Base-by-base conservation (phyloP, 441 rosid species). In the Populus hybrid region DNA sequence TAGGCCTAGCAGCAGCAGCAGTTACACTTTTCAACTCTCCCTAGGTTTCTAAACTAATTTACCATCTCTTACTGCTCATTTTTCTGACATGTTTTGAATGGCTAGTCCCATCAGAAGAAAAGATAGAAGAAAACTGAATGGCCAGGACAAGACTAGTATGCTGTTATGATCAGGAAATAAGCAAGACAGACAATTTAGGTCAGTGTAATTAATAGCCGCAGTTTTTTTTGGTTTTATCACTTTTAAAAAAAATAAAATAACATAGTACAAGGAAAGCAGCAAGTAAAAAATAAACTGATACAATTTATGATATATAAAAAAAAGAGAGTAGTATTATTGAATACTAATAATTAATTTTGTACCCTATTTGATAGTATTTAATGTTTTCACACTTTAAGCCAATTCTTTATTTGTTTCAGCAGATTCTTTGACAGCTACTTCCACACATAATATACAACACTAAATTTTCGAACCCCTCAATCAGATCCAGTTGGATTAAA, bases 381-480 rank as follows among this genome's bases (percentile, higher is more conserved):
- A 28, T 28, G 4, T 28, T 28, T 28, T 28, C 30, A 28, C 30
- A 28, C 30, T 28, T 28, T 3, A 28, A 28, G 4, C 30, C 30
- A 28, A 2, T 3, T 28, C 2, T 28, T 28, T 30, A 30, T 30
- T 30, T 30, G 32, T 30, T 30, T 3, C 32, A 0, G 0, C 32
- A 30, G 32, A 30, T 30, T 30, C 32, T 30, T 30, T 30, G 4
- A 30, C 26, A 26, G 65, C 75, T 75, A 14, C 72, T 75, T 75
- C 68, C 82, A 82, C 38, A 46, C 72, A 30, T 50, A 16, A 50
- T 16, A 42, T 30, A 30, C 32, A 30, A 30, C 32, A 4, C 32
- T 46, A 63, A 70, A 70, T 70, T 70, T 40, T 9, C 73, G 21
- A 70, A n/a, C 34, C 73, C 46, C 34, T 70, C 66, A 16, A 50